Evolutionary conservation across 106 monocot species (phyloP).

Genomic region (Cymbidium sinense): DNA sequence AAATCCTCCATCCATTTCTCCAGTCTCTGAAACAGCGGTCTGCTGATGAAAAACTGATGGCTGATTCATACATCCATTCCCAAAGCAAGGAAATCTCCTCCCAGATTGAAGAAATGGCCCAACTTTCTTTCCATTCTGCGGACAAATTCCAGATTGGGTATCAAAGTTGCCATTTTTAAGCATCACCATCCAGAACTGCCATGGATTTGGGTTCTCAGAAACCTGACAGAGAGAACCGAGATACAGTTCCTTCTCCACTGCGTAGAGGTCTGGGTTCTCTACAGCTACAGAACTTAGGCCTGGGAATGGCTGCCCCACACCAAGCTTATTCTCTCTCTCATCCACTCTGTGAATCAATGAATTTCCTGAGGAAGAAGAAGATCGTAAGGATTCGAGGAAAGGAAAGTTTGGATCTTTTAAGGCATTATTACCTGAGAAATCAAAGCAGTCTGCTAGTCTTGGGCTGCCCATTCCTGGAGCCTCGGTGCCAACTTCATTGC

Average conservation of each 20-base stretch:
- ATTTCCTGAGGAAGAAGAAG: neutral
- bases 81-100: conserved; percentile 60
- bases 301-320: conserved; percentile 30
- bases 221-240: conserved; percentile 55
- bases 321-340: conserved; percentile 40
- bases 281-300: neutral
- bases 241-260: conserved; percentile 60
- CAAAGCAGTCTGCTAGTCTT: conserved; percentile 77
- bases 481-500: conserved; percentile 84
- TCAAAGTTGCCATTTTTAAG: conserved; percentile 79
- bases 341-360: conserved; percentile 35
- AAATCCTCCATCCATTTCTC: neutral
- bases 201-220: conserved; percentile 21
- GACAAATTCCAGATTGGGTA: conserved; percentile 46
- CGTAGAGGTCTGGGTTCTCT: conserved; percentile 45
- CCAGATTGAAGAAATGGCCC: conserved; percentile 39
- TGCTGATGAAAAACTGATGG: conserved; percentile 43
- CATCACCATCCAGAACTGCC: conserved; percentile 93
- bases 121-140: conserved; percentile 38
- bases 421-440: conserved; percentile 2
- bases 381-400: neutral
- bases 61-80: conserved; percentile 80
- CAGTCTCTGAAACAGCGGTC: conserved; percentile 16
- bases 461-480: conserved; percentile 84
- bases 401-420: neutral